Evolutionary conservation across 116 monocot species (phyloP).

Genomic region (Trichopus zeylanicus): DNA sequence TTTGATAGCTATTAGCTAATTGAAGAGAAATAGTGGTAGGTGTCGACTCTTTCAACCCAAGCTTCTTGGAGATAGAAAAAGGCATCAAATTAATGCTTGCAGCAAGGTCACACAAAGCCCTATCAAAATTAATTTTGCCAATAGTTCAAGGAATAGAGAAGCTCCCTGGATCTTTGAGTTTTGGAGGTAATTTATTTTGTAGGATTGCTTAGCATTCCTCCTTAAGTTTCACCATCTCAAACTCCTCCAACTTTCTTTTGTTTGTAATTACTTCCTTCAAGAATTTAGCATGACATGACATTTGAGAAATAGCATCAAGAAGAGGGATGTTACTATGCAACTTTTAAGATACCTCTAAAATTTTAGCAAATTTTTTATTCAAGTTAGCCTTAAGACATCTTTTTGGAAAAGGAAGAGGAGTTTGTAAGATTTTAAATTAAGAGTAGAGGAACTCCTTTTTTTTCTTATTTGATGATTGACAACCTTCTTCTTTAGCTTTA

Average conservation of each 20-base stretch:
- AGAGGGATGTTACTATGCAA: background rate
- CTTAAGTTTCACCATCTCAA: background rate
- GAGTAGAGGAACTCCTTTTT: no score
- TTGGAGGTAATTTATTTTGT: conserved; percentile 2
- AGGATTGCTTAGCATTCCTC: background rate
- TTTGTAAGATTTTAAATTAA: no score
- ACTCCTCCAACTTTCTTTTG: background rate
- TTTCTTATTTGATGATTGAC: no score
- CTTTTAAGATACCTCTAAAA: no score
- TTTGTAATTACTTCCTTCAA: conserved; percentile 2
- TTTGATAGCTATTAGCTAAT: background rate
- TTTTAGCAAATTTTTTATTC: no score
- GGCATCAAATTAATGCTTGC: conserved; percentile 5
- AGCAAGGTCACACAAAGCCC: background rate
- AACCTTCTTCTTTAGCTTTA: no score
- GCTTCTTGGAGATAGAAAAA: background rate
- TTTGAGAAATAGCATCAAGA: conserved; percentile 1
- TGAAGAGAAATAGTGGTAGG: background rate
- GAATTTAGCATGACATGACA: no score
- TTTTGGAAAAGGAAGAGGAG: background rate
- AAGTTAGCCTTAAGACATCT: no score
- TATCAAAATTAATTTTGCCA: background rate
- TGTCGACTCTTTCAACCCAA: background rate
- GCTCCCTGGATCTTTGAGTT: conserved; percentile 2
- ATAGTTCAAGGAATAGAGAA: conserved; percentile 1